Evolutionary conservation across 2,329 filamentous ascomycete genomes (phyloP), one percentile per base, ranked within the genome.

Genomic region (Colletotrichum godetiae): DNA sequence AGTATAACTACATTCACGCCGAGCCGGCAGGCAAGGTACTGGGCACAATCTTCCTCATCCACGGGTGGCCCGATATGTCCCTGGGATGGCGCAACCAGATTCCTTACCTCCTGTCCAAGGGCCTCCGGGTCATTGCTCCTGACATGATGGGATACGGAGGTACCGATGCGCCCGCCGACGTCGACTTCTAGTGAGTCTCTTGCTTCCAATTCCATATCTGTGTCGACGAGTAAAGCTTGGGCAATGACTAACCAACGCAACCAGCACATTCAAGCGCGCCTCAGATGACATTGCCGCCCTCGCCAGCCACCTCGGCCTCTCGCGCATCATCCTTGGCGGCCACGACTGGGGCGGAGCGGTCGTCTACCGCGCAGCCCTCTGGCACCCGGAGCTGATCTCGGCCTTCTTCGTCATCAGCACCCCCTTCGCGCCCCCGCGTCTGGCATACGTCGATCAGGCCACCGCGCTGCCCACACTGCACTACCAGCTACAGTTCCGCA

Each of bases 51-150:
- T 81, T 88, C 68, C 76, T 78, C 70, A 67, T 92, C 77, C 91
- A 93, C 81, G 94, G 94, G 75, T 95, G 90, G 84, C 94, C 94
- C 1, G 93, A 95, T 81, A 81, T 95, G 10, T 89, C 90, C 3
- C 89, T 93, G 77, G 93, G 91, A 78, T 97, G 94, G 94, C 90
- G 94, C 68, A 92, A 93, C 81, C 94, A 97, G 81, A 93, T 97
- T 71, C 94, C 94, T 0, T 81, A 89, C 75, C 86, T 97, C 11
- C 79, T 92, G 6, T 86, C 90, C 10, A 85, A 93, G 68, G 91
- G 91, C 13, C 87, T 95, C 67, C 88, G 92, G 65, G 93, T 95
- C 57, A 89, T 97, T 29, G 92, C 90, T 8, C 92, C 93, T 1
- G 93, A 97, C 81, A 91, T 94, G 85, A 89, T 95, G 80, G 94